These are phyloP conservation scores for Rhodotorula taiwanensis DNA, from an alignment of 768 basidiomycete species.

Conservation along the genomic window DNA sequence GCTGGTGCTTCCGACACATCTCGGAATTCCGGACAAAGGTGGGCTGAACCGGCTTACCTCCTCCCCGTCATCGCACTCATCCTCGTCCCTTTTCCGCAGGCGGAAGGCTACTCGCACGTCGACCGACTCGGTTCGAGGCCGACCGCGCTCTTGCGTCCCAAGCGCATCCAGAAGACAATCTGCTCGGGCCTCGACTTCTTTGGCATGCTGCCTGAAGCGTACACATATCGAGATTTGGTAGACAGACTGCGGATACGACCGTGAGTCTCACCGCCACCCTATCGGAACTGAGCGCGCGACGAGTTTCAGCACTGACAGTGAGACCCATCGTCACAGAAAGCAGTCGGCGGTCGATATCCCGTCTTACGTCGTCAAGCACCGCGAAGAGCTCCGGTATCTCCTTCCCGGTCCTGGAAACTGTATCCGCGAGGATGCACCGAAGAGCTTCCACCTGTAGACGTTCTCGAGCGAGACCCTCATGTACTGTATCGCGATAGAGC, in stretches of 20 bases:
- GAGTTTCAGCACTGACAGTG: background rate
- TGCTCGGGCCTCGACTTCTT: conserved; percentile 60
- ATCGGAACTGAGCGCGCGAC: background rate
- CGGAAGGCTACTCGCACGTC: conserved; percentile 55
- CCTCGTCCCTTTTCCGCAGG: background rate
- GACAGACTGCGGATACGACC: conserved; percentile 42
- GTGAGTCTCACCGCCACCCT: conserved; percentile 12
- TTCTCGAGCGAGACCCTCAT: background rate
- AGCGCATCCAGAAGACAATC: conserved; percentile 55
- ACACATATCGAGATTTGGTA: conserved; percentile 45
- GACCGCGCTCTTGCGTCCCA: conserved; percentile 50
- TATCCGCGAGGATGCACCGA: conserved; percentile 17
- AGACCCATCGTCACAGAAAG: background rate
- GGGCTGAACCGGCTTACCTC: background rate
- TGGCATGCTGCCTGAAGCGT: conserved; percentile 57
- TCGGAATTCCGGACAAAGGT: conserved; percentile 54
- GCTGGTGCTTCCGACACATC: conserved; percentile 59
- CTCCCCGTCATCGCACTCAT: background rate
- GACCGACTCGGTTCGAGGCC: conserved; percentile 54
- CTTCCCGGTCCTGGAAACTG: conserved; percentile 23
- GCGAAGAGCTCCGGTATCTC: conserved; percentile 22
- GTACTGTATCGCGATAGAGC: background rate
- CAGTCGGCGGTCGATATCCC: conserved; percentile 16
- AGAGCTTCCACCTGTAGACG: background rate
- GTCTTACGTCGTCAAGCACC: conserved; percentile 16